A percentile compares a stretch with the other conserved stretches of the same genome.
These are phyloP conservation scores for Eucalyptus curtisii DNA, from an alignment of 345 rosid genomes.

Conservation along the genomic window DNA sequence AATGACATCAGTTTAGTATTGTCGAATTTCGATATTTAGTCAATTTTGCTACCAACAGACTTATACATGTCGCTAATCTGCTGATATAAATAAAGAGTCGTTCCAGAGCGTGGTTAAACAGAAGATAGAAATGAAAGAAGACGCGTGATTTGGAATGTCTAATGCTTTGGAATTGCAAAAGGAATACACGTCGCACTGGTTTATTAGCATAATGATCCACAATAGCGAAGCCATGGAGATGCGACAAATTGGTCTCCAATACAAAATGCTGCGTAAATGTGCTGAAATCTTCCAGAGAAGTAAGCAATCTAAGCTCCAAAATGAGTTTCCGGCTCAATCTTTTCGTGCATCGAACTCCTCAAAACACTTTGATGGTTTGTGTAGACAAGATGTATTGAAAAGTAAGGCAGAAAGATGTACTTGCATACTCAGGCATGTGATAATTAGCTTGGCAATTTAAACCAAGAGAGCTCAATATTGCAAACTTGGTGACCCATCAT, in stretches of 20 bases:
- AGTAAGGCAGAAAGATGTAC: neutral
- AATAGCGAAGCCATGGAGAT: neutral
- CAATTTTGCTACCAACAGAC: neutral
- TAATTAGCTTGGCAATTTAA: neutral
- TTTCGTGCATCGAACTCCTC: neutral
- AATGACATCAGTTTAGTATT: neutral
- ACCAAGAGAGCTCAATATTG: neutral
- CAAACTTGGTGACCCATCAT: neutral
- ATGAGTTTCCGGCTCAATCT: neutral
- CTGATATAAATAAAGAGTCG: neutral
- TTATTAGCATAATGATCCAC: neutral
- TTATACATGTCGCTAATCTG: neutral
- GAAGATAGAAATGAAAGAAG: neutral
- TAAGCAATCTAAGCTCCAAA: neutral
- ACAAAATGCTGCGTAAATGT: neutral
- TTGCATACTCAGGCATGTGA: neutral
- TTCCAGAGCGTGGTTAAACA: neutral
- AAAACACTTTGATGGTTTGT: neutral
- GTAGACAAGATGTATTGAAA: neutral
- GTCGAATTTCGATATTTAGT: neutral
- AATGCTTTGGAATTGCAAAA: neutral
- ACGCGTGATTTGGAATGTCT: neutral
- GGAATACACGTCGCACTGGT: neutral
- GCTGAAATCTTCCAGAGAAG: neutral
- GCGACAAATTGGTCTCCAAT: neutral